Evolutionary conservation across 2,329 filamentous ascomycete genomes (phyloP), one percentile per base, ranked within the genome.

Genomic region (Fusarium dlaminii): DNA sequence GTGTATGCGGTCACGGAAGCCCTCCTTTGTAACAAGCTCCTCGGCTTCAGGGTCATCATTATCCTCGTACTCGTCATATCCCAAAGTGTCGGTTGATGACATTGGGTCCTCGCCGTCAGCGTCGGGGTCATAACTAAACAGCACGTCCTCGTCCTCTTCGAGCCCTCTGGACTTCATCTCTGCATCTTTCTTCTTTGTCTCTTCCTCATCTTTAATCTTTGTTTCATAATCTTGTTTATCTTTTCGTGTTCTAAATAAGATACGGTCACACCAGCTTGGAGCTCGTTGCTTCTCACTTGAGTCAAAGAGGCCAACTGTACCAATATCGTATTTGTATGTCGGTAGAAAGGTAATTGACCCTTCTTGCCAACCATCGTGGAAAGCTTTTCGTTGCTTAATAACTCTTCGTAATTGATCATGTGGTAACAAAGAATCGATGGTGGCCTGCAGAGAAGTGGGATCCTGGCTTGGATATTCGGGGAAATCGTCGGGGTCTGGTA

Each of bases 261-360:
- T 95, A 22, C 96, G 92, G 83, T 99, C 96, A 81, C 96, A 99
- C 96, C 96, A 99, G 80, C 95, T 98, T 6, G 96, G 96, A 5
- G 94, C 93, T 60, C 97, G 90, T 73, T 92, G 92, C 84, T 99
- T 99, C 80, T 98, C 96, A 75, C 95, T 98, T 1, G 95, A 94
- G 83, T 99, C 97, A 80, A 98, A 99, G 36, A 95, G 89, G 5
- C 94, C 94, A 37, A 98, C 90, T 36, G 93, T 97, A n/a, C 96
- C 96, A 34, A 98, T 87, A 78, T 99, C 97, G 77, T 99, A 99
- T 82, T 99, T 99, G 83, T 99, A 99, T 0, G 96, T 97, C 4
- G 96, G 96, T 22, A 98, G 81, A 79, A 99, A 99, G 3, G 90
- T 90, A 63, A 99, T 95, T 2, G 90, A 87, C 0, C 95, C 96